Conservation (phyloP, 768 basidiomycete genomes). For the Postia placenta region DNA sequence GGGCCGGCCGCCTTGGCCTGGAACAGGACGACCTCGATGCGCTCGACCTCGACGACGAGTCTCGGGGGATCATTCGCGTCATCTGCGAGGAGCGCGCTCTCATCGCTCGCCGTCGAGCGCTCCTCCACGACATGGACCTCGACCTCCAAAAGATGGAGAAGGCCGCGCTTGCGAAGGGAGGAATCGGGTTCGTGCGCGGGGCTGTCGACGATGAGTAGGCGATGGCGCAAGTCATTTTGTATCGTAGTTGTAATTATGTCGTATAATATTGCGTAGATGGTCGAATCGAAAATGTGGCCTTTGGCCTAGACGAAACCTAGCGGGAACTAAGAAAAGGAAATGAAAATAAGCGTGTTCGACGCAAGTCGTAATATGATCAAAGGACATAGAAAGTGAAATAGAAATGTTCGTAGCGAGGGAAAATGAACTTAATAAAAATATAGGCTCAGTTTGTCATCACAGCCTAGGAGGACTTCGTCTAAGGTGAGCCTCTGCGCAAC, state of each 20-base stretch:
- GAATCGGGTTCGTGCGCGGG: background rate
- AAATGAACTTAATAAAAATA: background rate
- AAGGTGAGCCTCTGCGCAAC: background rate
- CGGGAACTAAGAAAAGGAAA: background rate
- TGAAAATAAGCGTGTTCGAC: background rate
- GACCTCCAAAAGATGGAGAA: background rate
- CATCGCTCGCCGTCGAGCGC: background rate
- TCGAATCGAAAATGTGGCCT: background rate
- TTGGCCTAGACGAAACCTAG: background rate
- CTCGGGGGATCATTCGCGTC: background rate
- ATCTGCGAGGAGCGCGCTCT: background rate
- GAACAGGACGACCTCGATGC: background rate
- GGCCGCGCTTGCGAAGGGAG: background rate
- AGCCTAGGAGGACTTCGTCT: background rate
- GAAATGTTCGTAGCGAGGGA: background rate
- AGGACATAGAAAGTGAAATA: background rate
- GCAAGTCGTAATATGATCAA: background rate
- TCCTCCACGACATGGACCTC: background rate
- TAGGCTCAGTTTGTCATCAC: background rate
- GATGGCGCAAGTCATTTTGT: background rate
- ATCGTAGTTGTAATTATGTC: background rate
- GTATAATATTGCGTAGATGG: background rate
- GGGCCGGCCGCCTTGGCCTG: background rate
- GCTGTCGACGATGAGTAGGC: background rate
- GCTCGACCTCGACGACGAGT: background rate